A percentile compares a stretch with the other conserved stretches of the same genome.
phyloP scores from a whole-genome alignment of 148 eudicot species.

The Polygonum maritimum region DNA sequence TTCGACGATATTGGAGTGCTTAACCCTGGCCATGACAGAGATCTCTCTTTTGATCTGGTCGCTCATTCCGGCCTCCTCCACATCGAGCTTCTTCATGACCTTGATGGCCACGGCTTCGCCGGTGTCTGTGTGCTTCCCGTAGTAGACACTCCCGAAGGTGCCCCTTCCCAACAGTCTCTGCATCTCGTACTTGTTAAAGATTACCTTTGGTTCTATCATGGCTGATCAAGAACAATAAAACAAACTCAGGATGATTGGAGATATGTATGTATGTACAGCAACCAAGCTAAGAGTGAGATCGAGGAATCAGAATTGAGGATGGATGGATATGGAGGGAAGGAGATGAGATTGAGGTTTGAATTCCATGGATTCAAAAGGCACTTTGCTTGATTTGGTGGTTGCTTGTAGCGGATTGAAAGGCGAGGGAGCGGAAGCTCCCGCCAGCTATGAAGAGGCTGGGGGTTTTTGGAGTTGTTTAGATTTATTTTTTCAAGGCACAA shows the following conservation, averaged over 20 bases:
- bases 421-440: neutral
- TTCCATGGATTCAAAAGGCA: neutral
- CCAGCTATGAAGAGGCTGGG: neutral
- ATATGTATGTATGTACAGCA: too few relatives aligned
- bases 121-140: neutral
- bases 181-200: constrained; percentile 16
- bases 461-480: too few relatives aligned
- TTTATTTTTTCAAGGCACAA: too few relatives aligned
- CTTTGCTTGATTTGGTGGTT: neutral
- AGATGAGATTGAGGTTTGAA: neutral
- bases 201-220: constrained; percentile 1
- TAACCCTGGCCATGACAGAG: constrained; percentile 13
- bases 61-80: constrained; percentile 15
- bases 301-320: neutral
- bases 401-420: neutral
- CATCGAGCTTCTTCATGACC: constrained; percentile 14
- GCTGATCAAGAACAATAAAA: neutral
- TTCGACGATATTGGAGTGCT: constrained; percentile 19
- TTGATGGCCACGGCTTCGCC: constrained; percentile 20
- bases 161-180: constrained; percentile 15
- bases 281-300: neutral
- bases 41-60: constrained; percentile 21
- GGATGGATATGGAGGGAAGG: neutral
- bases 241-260: neutral
- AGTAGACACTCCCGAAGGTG: constrained; percentile 11